These are phyloP conservation scores for Yamadazyma phyllophila DNA, from an alignment of 805 yeast species.

Conservation along the genomic window DNA sequence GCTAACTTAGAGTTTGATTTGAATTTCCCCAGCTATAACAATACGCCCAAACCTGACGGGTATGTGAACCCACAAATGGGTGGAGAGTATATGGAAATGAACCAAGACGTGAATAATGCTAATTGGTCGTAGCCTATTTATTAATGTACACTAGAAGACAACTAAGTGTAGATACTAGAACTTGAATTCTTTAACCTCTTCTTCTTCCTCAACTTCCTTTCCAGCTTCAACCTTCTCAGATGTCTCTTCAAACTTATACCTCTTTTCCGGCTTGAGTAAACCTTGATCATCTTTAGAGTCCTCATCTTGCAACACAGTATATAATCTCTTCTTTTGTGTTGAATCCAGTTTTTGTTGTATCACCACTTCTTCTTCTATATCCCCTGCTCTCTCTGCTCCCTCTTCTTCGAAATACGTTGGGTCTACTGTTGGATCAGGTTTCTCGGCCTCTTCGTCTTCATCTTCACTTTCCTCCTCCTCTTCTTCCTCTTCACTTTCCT, in stretches of 20 bases:
- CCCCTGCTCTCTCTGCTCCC: not conserved
- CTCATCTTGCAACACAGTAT: slow-evolving; percentile 22
- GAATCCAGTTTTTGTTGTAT: not conserved
- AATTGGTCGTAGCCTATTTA: not conserved
- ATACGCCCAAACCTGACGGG: not conserved
- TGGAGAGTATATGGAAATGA: not conserved
- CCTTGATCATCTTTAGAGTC: slow-evolving; percentile 4
- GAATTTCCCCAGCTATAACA: not conserved
- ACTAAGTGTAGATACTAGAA: slow-evolving; percentile 8
- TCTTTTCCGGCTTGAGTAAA: slow-evolving; percentile 2
- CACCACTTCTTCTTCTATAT: slow-evolving; percentile 6
- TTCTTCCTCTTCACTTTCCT: slow-evolving; percentile 50
- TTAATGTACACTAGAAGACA: not conserved
- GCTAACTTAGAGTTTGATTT: slow-evolving; percentile 17
- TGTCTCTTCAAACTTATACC: slow-evolving; percentile 5
- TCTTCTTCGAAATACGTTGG: slow-evolving; percentile 9
- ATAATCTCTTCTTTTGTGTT: slow-evolving; percentile 6
- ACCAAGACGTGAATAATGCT: not conserved
- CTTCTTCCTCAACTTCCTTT: not conserved
- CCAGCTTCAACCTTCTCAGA: not conserved
- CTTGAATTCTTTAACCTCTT: slow-evolving; percentile 10
- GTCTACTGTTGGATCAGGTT: slow-evolving; percentile 39
- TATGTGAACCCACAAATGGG: not conserved
- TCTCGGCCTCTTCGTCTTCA: slow-evolving; percentile 38
- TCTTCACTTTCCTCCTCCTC: slow-evolving; percentile 52